Percentiles rank a stretch among this genome's conserved stretches.
Evolutionary conservation across 495 filamentous ascomycete species (phyloP).

Genomic region (Aspergillus sclerotioniger): DNA sequence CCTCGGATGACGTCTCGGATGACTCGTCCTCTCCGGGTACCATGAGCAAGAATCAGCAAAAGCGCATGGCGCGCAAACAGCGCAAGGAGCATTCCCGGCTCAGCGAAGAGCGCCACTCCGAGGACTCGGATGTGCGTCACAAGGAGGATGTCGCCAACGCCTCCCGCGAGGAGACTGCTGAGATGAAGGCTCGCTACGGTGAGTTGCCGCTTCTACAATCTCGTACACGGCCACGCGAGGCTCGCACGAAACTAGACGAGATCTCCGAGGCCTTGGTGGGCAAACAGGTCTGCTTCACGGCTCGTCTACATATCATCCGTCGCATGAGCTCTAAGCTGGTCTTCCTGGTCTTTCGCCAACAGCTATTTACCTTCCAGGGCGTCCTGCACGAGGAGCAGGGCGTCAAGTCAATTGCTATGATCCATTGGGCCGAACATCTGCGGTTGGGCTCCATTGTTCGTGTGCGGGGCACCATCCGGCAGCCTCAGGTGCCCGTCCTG

Average conservation of each 20-base stretch:
- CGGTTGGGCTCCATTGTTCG: conserved; percentile 66
- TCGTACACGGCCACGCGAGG: conserved; percentile 32
- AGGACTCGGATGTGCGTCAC: conserved; percentile 42
- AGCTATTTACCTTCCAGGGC: conserved; percentile 74
- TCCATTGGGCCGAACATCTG: conserved; percentile 68
- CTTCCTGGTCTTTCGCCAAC: conserved; percentile 85
- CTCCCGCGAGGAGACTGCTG: conserved; percentile 37
- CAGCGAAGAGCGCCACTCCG: conserved; percentile 53
- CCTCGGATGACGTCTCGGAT: conserved; percentile 49
- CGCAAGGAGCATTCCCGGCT: conserved; percentile 47
- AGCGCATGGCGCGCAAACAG: conserved; percentile 44
- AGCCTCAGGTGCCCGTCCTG: conserved; percentile 56
- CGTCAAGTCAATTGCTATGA: conserved; percentile 55
- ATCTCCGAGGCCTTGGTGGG: conserved; percentile 59
- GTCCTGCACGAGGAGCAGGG: conserved; percentile 57
- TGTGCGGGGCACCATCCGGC: conserved; percentile 61
- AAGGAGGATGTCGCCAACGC: conserved; percentile 45
- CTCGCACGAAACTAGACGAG: conserved; percentile 48
- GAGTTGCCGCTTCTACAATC: conserved; percentile 55
- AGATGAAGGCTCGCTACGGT: conserved; percentile 62
- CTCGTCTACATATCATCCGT: conserved; percentile 77
- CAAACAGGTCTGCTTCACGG: conserved; percentile 72
- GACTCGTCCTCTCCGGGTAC: conserved; percentile 34
- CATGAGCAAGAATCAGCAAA: conserved; percentile 55
- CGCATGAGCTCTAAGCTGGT: conserved; percentile 86